Base-by-base conservation (phyloP, 495 filamentous ascomycete genomes). In the Trichoderma asperelloides region DNA sequence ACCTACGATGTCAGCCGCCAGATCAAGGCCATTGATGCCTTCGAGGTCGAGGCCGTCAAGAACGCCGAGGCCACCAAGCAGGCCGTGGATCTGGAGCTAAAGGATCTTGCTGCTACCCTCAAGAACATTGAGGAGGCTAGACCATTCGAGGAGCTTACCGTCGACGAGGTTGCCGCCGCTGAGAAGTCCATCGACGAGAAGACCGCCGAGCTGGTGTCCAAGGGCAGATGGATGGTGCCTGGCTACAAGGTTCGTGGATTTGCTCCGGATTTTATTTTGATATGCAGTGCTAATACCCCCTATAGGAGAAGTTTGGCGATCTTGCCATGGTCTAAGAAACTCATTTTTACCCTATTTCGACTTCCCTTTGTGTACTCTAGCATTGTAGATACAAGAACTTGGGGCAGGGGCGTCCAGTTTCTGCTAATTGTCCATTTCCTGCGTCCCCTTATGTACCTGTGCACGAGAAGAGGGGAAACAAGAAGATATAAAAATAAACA, bases 221-320 rank as follows among this genome's bases (percentile, higher is more conserved):
- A 93, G 87, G 93, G 94, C 79, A 91, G 93, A 84, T 99, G 96
- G 96, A 83, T 86, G 81, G 92, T 95, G 72, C 92, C 96, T 63
- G 96, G 96, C 75, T 99, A 99, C 89, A 97, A 96, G 92, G 93
- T 92, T 80, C 68, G 87, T 81, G 62, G 65, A 51, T 43, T 57
- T 21, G 12, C 33, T 16, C 12, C 62, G 16, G 33, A 5, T 1
- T 4, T 28, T 49, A 49, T 9, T 65, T 28, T 70, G 33, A 15
- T 13, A 25, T 65, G 8, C 64, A 30, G 27, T 25, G 37, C 64
- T 65, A 45, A 65, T 16, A 27, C 64, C 37, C 71, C 62, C 62
- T 72, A 63, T 71, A 97, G 93, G 94, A 98, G 88, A 96, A 91
- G 87, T 98, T 98, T 84, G 94, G 94, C 84, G 92, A 98, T 77